These are phyloP conservation scores for Castanospermum australe DNA, from an alignment of 306 rosid genomes.

Conservation along the genomic window DNA sequence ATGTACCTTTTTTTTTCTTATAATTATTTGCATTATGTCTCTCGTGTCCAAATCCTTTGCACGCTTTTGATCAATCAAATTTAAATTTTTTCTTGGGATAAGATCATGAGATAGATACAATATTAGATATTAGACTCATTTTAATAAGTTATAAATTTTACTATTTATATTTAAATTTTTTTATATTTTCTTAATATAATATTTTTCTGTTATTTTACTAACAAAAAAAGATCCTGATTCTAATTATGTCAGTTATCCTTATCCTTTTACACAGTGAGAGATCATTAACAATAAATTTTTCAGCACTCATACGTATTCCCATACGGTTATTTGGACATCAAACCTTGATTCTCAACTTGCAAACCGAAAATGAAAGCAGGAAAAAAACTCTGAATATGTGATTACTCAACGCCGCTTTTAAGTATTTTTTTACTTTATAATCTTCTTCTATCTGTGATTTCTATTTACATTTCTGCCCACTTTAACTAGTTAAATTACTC, in stretches of 20 bases:
- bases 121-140: too few relatives aligned
- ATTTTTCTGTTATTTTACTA: too few relatives aligned
- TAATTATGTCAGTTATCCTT: background rate
- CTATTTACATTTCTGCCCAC: background rate
- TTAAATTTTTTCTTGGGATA: too few relatives aligned
- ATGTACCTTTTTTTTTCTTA: background rate
- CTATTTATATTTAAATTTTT: too few relatives aligned
- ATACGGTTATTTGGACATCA: background rate
- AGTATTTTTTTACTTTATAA: background rate
- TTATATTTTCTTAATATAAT: too few relatives aligned
- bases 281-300: constrained; percentile 5
- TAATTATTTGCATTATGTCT: too few relatives aligned
- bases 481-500: background rate
- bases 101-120: too few relatives aligned
- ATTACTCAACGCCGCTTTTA: background rate
- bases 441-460: background rate
- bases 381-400: too few relatives aligned
- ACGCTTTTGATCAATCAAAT: background rate
- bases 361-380: background rate
- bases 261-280: background rate
- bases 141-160: too few relatives aligned
- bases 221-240: too few relatives aligned
- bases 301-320: background rate
- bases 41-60: background rate
- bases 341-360: background rate